A percentile compares a stretch with the other conserved stretches of the same genome.
Conservation (phyloP, 257 asterid species). For the Gynochthodes officinalis region DNA sequence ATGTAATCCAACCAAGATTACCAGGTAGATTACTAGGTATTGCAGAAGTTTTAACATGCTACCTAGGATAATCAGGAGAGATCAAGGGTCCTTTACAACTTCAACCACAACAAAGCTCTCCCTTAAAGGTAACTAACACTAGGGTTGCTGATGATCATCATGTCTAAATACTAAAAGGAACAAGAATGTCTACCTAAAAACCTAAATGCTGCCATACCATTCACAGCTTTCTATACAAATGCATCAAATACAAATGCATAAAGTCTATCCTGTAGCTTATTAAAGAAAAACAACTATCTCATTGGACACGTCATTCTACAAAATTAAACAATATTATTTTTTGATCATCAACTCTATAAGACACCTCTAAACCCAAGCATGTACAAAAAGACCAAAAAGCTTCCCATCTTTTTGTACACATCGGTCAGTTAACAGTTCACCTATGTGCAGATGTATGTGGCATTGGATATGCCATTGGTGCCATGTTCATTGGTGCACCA, state of each 20-base stretch:
- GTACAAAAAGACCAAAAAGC: constrained; percentile 3
- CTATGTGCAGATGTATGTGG: constrained; percentile 48
- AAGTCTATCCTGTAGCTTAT: constrained; percentile 25
- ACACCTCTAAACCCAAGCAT: neutral
- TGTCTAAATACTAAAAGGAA: constrained; percentile 10
- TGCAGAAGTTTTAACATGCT: constrained; percentile 12
- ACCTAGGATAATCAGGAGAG: constrained; percentile 18
- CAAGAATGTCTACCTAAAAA: constrained; percentile 20
- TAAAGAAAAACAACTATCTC: constrained; percentile 12
- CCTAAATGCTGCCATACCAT: constrained; percentile 14
- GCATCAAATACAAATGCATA: no score
- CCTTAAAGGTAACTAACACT: neutral
- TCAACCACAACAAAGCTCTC: constrained; percentile 21
- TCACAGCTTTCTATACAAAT: constrained; percentile 24
- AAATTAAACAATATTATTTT: constrained; percentile 4
- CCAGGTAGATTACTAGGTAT: neutral
- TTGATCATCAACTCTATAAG: constrained; percentile 8
- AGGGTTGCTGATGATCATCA: neutral
- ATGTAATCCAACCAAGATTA: neutral
- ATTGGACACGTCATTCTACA: constrained; percentile 9
- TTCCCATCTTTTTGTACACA: constrained; percentile 9
- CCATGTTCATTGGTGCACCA: constrained; percentile 48
- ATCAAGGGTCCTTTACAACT: constrained; percentile 22
- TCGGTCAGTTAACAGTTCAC: constrained; percentile 14
- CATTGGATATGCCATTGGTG: constrained; percentile 40